A percentile compares a stretch with the other conserved stretches of the same genome.
phyloP scores from a whole-genome alignment of 441 rosid genomes.

The Eruca vesicaria region DNA sequence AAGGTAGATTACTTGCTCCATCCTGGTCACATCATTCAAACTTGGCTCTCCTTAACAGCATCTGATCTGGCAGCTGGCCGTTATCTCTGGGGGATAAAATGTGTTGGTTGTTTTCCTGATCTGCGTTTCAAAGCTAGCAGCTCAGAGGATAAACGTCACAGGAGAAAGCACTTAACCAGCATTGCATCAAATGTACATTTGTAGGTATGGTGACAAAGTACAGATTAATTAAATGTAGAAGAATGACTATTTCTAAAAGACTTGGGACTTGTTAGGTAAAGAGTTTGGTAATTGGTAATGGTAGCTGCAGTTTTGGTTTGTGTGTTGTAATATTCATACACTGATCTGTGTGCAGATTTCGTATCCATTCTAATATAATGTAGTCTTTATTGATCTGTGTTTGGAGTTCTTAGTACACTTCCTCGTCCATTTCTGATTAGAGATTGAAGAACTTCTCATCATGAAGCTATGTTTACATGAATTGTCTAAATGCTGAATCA shows the following conservation, averaged over 20 bases:
- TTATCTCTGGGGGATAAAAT: constrained; percentile 2
- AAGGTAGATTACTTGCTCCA: constrained; percentile 11
- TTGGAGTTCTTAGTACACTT: not conserved
- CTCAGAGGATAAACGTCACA: not conserved
- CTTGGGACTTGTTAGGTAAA: constrained; percentile 23
- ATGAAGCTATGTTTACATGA: not conserved
- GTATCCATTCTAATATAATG: constrained; percentile 26
- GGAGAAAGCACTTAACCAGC: constrained; percentile 15
- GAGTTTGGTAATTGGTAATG: not conserved
- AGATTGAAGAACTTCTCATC: not conserved
- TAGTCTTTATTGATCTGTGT: not conserved
- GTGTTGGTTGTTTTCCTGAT: constrained; percentile 16
- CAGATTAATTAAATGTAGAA: constrained; percentile 46
- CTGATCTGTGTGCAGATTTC: constrained; percentile 27
- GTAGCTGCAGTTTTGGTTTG: constrained; percentile 71
- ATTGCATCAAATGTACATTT: constrained; percentile 56
- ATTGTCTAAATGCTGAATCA: not conserved
- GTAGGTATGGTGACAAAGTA: constrained; percentile 62
- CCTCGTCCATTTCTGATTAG: not conserved
- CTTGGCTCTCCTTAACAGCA: not conserved
- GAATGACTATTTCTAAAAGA: constrained; percentile 27
- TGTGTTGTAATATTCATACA: constrained; percentile 29
- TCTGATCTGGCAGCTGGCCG: constrained; percentile 19
- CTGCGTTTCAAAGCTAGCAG: not conserved
- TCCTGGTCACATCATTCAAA: not conserved